These are phyloP conservation scores for Mortierella sp. DNA, from an alignment of 371 early-diverging fungal species.

Conservation along the genomic window DNA sequence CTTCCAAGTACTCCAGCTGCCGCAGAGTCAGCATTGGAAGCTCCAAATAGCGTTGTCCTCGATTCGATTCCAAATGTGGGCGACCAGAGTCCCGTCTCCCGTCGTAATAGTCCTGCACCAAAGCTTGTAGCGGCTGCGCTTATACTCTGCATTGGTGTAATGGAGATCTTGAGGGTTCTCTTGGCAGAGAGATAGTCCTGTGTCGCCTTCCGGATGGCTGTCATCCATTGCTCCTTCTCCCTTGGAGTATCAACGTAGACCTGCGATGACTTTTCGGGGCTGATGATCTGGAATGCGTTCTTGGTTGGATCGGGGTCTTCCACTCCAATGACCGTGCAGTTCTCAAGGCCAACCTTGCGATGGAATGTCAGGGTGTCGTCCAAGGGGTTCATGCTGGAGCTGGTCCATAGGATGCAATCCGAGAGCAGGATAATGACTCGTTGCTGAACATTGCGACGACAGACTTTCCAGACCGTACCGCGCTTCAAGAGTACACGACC, in stretches of 20 bases:
- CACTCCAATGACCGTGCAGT: slow-evolving; percentile 67
- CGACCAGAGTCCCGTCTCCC: slow-evolving; percentile 39
- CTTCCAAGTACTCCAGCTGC: not conserved
- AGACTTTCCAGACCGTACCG: slow-evolving; percentile 74
- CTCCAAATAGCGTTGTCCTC: slow-evolving; percentile 1
- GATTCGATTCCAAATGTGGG: slow-evolving; percentile 22
- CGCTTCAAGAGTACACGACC: slow-evolving; percentile 70
- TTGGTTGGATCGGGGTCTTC: slow-evolving; percentile 43
- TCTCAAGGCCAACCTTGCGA: slow-evolving; percentile 70
- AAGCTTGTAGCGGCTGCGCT: slow-evolving; percentile 28
- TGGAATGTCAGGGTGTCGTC: slow-evolving; percentile 66
- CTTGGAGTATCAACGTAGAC: slow-evolving; percentile 61
- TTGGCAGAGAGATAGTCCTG: slow-evolving; percentile 60
- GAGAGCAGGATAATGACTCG: slow-evolving; percentile 76
- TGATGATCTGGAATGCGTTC: slow-evolving; percentile 71
- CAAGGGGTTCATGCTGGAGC: slow-evolving; percentile 55
- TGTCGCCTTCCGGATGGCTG: slow-evolving; percentile 63
- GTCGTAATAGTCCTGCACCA: slow-evolving; percentile 23
- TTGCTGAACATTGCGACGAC: slow-evolving; percentile 71
- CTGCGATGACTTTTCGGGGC: slow-evolving; percentile 77
- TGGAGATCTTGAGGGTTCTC: slow-evolving; percentile 65
- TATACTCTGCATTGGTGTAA: slow-evolving; percentile 53
- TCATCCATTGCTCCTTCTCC: slow-evolving; percentile 72
- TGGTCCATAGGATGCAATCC: slow-evolving; percentile 78
- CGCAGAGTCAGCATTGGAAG: slow-evolving; percentile 10